phyloP scores from a whole-genome alignment of 257 asterid genomes.

The Fraxinus americana region DNA sequence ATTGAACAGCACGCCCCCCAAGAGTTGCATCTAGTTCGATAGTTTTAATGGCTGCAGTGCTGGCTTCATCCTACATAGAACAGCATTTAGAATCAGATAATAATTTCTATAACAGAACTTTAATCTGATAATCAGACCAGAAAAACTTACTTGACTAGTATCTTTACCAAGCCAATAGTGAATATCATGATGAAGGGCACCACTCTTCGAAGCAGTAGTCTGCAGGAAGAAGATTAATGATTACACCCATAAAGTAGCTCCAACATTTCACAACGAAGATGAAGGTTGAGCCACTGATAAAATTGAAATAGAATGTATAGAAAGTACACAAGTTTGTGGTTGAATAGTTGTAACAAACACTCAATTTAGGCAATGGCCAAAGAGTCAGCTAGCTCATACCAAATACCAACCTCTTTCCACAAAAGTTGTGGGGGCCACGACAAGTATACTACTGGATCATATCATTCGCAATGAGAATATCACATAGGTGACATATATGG shows the following conservation, averaged over 20 bases:
- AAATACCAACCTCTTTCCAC: background rate
- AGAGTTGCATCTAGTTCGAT: conserved; percentile 80
- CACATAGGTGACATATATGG: background rate
- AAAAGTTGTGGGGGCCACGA: background rate
- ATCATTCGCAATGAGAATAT: background rate
- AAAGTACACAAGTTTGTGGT: background rate
- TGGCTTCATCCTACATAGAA: conserved; percentile 56
- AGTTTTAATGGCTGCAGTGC: conserved; percentile 69
- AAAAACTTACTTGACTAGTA: conserved; percentile 56
- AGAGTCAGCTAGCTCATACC: background rate
- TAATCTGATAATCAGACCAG: conserved; percentile 13
- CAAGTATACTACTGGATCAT: background rate
- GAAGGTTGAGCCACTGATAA: background rate
- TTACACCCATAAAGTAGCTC: conserved; percentile 11
- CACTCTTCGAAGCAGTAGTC: conserved; percentile 63
- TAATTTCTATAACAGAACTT: background rate
- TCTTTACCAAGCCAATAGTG: conserved; percentile 87
- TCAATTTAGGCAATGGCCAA: background rate
- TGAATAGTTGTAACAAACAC: background rate
- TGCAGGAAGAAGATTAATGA: conserved; percentile 35
- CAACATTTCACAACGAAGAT: background rate
- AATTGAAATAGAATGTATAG: background rate
- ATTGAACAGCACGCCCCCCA: conserved; percentile 85
- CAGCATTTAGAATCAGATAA: conserved; percentile 18
- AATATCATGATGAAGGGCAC: conserved; percentile 63